These are phyloP conservation scores for Polytrichum formosum DNA, from an alignment of 225 moss, liverwort and hornwort species.

Conservation along the genomic window DNA sequence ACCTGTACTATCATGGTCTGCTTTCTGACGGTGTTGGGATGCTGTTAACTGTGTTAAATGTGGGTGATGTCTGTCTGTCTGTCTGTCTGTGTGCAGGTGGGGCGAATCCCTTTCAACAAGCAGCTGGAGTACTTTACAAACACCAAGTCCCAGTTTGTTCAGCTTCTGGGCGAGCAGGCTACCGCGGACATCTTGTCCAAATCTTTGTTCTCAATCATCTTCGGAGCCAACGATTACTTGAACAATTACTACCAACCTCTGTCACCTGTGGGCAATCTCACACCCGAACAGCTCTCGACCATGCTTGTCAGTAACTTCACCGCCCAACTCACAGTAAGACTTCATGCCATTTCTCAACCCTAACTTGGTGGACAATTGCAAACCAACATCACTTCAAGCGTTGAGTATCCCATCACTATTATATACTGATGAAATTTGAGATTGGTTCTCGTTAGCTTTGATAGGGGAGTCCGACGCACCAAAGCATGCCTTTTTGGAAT, in stretches of 20 bases:
- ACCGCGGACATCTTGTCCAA: conserved; percentile 15
- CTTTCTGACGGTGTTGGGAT: no score
- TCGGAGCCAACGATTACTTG: conserved; percentile 74
- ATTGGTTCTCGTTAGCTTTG: no score
- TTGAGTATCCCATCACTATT: no score
- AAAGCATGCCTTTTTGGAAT: no score
- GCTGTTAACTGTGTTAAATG: no score
- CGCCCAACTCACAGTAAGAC: conserved; percentile 12
- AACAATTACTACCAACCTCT: conserved; percentile 58
- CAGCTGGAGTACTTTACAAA: conserved; percentile 50
- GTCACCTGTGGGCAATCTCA: conserved; percentile 32
- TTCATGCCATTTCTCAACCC: neutral
- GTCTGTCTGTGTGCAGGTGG: conserved; percentile 13
- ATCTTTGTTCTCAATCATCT: conserved; percentile 51
- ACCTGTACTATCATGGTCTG: no score
- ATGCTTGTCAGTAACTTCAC: conserved; percentile 17
- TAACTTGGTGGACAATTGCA: no score
- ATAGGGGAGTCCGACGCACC: no score
- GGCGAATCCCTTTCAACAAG: conserved; percentile 20
- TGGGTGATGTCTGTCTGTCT: no score
- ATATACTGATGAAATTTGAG: no score
- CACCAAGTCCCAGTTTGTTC: conserved; percentile 27
- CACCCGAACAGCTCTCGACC: conserved; percentile 4
- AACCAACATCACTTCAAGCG: no score
- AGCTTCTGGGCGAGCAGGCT: conserved; percentile 37